phyloP scores from a whole-genome alignment of 495 filamentous ascomycete species.

The Neurospora sp. region DNA sequence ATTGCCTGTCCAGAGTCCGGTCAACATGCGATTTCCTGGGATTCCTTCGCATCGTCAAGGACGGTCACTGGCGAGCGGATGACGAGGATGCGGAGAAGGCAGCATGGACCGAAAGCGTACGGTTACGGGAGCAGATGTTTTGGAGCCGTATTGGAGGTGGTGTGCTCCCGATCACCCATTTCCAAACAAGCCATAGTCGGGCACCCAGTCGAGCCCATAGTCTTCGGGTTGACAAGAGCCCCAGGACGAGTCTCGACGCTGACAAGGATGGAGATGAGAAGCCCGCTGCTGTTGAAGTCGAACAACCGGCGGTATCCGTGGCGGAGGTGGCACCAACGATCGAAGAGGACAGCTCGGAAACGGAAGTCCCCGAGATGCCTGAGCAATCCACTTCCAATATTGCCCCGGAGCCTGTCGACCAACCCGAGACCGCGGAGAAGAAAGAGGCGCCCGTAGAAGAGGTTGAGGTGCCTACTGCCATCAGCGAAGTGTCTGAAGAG shows the following conservation, averaged over 20 bases:
- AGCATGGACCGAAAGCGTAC: slow-evolving; percentile 89
- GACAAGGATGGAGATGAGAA: background rate
- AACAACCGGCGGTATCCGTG: background rate
- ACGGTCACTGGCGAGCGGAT: slow-evolving; percentile 78
- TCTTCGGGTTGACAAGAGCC: slow-evolving; percentile 17
- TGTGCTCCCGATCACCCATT: slow-evolving; percentile 54
- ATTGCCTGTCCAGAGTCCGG: slow-evolving; percentile 75
- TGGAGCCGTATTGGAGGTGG: slow-evolving; percentile 88
- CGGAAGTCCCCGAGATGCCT: background rate
- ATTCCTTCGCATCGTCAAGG: slow-evolving; percentile 79
- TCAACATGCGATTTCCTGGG: slow-evolving; percentile 86
- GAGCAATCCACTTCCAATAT: background rate
- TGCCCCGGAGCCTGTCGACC: background rate
- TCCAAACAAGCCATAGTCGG: slow-evolving; percentile 5
- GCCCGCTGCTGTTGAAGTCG: background rate
- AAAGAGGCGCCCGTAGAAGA: background rate
- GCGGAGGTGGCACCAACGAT: background rate
- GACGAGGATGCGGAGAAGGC: slow-evolving; percentile 64
- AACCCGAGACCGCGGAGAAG: background rate
- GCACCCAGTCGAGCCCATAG: slow-evolving; percentile 13
- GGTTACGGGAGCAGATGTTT: slow-evolving; percentile 87
- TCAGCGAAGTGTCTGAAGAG: background rate
- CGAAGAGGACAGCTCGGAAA: background rate
- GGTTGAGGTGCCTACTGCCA: background rate
- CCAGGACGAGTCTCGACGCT: slow-evolving; percentile 19